These are phyloP conservation scores for Lenzites betulinus DNA, from an alignment of 768 basidiomycete species.

Conservation along the genomic window DNA sequence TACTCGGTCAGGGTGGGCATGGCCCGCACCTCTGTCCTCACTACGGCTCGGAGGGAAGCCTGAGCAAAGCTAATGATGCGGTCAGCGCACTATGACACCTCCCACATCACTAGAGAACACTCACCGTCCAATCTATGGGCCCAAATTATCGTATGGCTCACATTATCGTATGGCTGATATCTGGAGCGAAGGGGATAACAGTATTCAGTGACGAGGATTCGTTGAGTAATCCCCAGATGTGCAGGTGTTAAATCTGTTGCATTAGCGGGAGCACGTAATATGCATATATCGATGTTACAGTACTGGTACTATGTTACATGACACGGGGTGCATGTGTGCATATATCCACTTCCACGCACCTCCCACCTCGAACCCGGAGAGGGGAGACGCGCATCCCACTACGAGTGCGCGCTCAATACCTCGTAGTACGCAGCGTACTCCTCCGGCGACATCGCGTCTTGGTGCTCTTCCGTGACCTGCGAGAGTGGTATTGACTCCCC, in stretches of 20 bases:
- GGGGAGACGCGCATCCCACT: neutral
- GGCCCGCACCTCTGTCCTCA: too few species aligned
- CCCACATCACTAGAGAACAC: too few species aligned
- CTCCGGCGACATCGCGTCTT: constrained; percentile 90
- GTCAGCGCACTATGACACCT: too few species aligned
- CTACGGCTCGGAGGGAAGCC: constrained; percentile 49
- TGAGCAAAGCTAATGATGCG: too few species aligned
- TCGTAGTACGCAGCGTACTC: constrained; percentile 86
- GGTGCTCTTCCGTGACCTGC: constrained; percentile 87
- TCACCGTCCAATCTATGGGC: too few species aligned
- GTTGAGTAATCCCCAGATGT: neutral
- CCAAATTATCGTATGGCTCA: too few species aligned
- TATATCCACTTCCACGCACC: neutral
- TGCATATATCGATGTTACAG: constrained; percentile 10
- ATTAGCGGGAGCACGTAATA: constrained; percentile 4
- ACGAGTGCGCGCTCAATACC: constrained; percentile 37
- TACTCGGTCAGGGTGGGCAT: too few species aligned
- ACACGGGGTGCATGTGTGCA: constrained; percentile 1
- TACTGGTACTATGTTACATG: constrained; percentile 14
- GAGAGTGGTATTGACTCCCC: constrained; percentile 74
- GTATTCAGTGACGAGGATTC: too few species aligned
- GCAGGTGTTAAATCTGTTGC: constrained; percentile 1
- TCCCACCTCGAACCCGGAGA: neutral
- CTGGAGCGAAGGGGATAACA: too few species aligned
- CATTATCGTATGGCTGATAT: too few species aligned